Base-by-base conservation (phyloP, 1,284 basidiomycete species). In the Leccinum holopus region DNA sequence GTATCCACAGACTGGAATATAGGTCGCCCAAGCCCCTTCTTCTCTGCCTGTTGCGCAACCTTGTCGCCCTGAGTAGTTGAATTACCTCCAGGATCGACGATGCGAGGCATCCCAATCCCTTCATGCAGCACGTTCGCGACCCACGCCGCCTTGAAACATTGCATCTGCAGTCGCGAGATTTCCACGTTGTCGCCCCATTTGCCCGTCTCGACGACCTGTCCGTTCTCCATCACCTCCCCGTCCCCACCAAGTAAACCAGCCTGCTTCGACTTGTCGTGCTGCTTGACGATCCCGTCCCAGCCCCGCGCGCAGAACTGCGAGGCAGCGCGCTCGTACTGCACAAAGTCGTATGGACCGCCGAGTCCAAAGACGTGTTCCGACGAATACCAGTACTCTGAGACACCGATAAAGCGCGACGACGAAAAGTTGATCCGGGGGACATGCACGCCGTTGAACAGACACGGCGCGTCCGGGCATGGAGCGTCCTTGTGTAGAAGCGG, bases 81-180 rank as follows among this genome's bases (percentile, higher is more conserved):
- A 69, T 91, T 91, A 1, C 94, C 94, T 5, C 86, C 91, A 3
- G 84, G 81, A 74, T 98, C 96, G 53, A 94, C 85, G 39, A 98
- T 88, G 35, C 97, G 86, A 11, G 97, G 97, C 72, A 99, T 87
- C 14, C 95, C 95, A 60, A 99, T 91, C 28, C 97, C 97, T 71
- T 98, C 94, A 72, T 99, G 97, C 4, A 99, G 79, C 28, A 99
- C 91, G 72, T 98, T 98, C 61, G 91, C 89, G 63, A 99, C 86
- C 97, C 97, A 99, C 1, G 97, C 96, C 1, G 97, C 95, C 76
- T 99, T 99, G 88, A 99, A 99, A 75, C 97, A 99, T 74, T 99
- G 97, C 90, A 97, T 93, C 78, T 97, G 87, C 64, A 99, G 78
- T 37, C 97, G 86, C 41, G 90, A 85, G 47, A 92, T 77, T 72